Conservation (phyloP, 352 stramenopile genomes). For the Nothophytophthora sp. region DNA sequence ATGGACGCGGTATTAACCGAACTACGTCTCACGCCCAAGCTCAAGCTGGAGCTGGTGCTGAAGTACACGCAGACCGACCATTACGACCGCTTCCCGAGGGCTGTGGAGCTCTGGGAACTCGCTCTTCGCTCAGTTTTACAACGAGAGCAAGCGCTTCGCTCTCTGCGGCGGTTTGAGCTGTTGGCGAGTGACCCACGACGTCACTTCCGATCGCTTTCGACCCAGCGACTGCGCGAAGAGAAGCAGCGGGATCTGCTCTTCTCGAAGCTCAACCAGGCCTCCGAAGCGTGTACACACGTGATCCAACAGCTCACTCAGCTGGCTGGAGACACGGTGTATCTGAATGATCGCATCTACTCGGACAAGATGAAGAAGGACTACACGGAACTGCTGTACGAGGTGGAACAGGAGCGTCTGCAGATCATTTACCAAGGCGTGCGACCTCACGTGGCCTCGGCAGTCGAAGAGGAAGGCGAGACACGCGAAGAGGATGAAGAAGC, state of each 20-base stretch:
- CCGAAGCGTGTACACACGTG: conserved; percentile 42
- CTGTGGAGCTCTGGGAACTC: conserved; percentile 68
- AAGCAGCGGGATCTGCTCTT: conserved; percentile 69
- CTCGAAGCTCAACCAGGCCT: conserved; percentile 52
- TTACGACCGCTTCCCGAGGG: conserved; percentile 60
- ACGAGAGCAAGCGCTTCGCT: conserved; percentile 46
- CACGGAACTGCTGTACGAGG: conserved; percentile 66
- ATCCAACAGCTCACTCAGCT: conserved; percentile 47
- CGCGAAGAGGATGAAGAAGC: conserved; percentile 6
- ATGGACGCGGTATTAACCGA: conserved; percentile 57
- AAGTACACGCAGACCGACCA: conserved; percentile 69
- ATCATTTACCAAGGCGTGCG: conserved; percentile 52
- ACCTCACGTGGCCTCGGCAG: conserved; percentile 12
- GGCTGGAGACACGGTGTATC: conserved; percentile 44
- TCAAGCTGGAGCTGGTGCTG: conserved; percentile 69
- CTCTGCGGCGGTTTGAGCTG: conserved; percentile 49
- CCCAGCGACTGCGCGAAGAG: conserved; percentile 56
- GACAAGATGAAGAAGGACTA: conserved; percentile 85
- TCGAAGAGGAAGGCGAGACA: conserved; percentile 7
- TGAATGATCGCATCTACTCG: conserved; percentile 44
- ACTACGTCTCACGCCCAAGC: conserved; percentile 49
- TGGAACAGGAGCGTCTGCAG: conserved; percentile 67
- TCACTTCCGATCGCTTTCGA: conserved; percentile 73
- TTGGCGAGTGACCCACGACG: conserved; percentile 68
- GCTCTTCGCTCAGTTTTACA: conserved; percentile 36